These are phyloP conservation scores for Diplocarpon rosae DNA, from an alignment of 2,329 filamentous ascomycete genomes.

Conservation along the genomic window DNA sequence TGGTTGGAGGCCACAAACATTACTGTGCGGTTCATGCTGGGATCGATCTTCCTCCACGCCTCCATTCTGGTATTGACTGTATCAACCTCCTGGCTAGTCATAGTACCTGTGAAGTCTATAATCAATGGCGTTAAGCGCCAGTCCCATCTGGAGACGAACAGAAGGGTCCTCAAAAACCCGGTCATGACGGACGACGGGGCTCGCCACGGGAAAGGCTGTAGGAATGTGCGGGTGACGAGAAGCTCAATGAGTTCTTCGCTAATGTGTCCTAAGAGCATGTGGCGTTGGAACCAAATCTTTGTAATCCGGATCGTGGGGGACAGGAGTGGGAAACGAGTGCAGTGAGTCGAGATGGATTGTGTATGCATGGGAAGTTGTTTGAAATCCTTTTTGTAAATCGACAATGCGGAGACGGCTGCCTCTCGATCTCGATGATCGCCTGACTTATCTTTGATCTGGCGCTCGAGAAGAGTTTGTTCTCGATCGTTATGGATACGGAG, in stretches of 20 bases:
- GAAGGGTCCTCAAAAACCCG: slow-evolving; percentile 71
- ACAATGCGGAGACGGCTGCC: slow-evolving; percentile 57
- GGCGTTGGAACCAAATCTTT: slow-evolving; percentile 81
- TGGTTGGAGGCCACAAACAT: slow-evolving; percentile 73
- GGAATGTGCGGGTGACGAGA: slow-evolving; percentile 65
- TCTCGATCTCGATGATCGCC: slow-evolving; percentile 55
- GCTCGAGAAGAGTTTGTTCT: slow-evolving; percentile 70
- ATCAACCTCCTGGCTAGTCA: slow-evolving; percentile 49
- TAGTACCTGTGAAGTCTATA: slow-evolving; percentile 59
- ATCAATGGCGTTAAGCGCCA: slow-evolving; percentile 79
- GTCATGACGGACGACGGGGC: slow-evolving; percentile 65
- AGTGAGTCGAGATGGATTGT: slow-evolving; percentile 69
- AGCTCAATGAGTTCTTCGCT: slow-evolving; percentile 76
- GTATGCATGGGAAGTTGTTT: slow-evolving; percentile 66
- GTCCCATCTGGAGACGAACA: slow-evolving; percentile 79
- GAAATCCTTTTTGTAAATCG: slow-evolving; percentile 60
- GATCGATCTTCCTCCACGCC: slow-evolving; percentile 80
- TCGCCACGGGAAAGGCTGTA: slow-evolving; percentile 71
- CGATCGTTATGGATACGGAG: slow-evolving; percentile 82
- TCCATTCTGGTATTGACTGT: slow-evolving; percentile 62
- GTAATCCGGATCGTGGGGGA: slow-evolving; percentile 73
- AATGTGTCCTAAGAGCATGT: slow-evolving; percentile 69
- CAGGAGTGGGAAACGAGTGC: slow-evolving; percentile 68
- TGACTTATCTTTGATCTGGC: slow-evolving; percentile 64
- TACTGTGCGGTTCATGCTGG: slow-evolving; percentile 71